Base-by-base conservation (phyloP, 2,329 filamentous ascomycete genomes). In the Xylariomycetidae sp. region DNA sequence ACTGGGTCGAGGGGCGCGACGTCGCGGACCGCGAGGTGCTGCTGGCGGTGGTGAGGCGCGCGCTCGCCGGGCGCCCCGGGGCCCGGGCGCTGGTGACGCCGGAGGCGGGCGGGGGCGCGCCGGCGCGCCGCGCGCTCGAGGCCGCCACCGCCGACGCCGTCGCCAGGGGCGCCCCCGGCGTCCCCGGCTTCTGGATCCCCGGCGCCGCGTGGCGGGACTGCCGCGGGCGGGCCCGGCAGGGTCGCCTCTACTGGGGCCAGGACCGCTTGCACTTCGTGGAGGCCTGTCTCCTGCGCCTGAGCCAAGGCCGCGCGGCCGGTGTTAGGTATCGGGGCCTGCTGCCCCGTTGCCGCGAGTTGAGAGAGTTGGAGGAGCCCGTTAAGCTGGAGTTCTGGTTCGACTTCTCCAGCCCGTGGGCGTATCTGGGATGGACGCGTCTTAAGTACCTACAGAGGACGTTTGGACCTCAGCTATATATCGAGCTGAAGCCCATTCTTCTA, bases 381-480 rank as follows among this genome's bases (percentile, higher is more conserved):
- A 28, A 29, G 19, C 37, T 39, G n/a, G 37, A 39, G 29, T 39
- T 39, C 29, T 39, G 37, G 37, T 39, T 32, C 29, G 37, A 39
- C 29, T 39, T 39, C 25, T 19, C 25, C 15, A 39, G 37, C 18
- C 37, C 37, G 7, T 39, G 37, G 37, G 32, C 37, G 5, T 39
- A 39, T 19, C 29, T 39, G n/a, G 37, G 32, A 10, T 39, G 32
- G 32, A 32, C 37, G 6, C 27, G 37, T 9, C 23, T 23, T 8
- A 14, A 34, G 16, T 14, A 19, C 9, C 24, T 39, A 12, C 15
- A 16, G 37, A 17, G 25, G 16, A 26, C 19, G 10, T 39, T 39
- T 23, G 37, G 37, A 9, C 13, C 4, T 9, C 31, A 39, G 10
- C 32, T 39, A 6, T 25, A 39, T 14, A 28, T 39, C 12, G 37